Conservation (phyloP, 805 yeast species). For the Spathaspora gorwiae region DNA sequence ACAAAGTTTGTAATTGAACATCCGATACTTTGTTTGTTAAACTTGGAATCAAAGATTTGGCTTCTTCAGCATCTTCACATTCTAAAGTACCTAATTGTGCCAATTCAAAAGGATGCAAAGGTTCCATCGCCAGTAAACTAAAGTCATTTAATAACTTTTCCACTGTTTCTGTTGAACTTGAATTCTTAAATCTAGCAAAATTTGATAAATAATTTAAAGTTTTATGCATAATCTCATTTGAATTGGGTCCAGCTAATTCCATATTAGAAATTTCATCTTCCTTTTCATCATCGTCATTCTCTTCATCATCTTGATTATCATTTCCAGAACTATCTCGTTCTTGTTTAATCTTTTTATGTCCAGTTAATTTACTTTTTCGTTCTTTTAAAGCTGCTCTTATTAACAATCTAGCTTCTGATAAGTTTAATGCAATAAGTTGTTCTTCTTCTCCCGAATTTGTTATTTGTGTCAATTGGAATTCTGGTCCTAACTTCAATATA, state of each 20-base stretch:
- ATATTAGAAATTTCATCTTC: slow-evolving; percentile 44
- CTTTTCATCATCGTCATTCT: slow-evolving; percentile 36
- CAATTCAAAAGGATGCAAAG: slow-evolving; percentile 89
- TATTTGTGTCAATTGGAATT: slow-evolving; percentile 75
- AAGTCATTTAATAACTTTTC: slow-evolving; percentile 81
- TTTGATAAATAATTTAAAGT: slow-evolving; percentile 81
- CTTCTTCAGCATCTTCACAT: slow-evolving; percentile 96
- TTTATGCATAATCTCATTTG: slow-evolving; percentile 85
- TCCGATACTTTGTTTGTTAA: slow-evolving; percentile 76
- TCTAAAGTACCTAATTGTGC: slow-evolving; percentile 89
- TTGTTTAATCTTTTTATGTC: slow-evolving; percentile 22
- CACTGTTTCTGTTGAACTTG: slow-evolving; percentile 89
- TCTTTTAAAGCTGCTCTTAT: slow-evolving; percentile 87
- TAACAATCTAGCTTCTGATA: slow-evolving; percentile 84
- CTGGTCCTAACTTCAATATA: slow-evolving; percentile 82
- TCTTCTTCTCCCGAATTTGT: slow-evolving; percentile 77
- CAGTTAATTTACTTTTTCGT: slow-evolving; percentile 27
- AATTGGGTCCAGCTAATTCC: slow-evolving; percentile 61
- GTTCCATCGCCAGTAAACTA: slow-evolving; percentile 39
- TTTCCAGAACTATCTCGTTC: slow-evolving; percentile 4
- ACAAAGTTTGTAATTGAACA: slow-evolving; percentile 77
- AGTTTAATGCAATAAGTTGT: slow-evolving; percentile 76
- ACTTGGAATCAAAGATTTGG: slow-evolving; percentile 89
- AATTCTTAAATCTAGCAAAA: slow-evolving; percentile 87
- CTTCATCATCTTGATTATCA: slow-evolving; percentile 9